These are phyloP conservation scores for Alternaria sp. DNA, from an alignment of 2,329 filamentous ascomycete genomes.

Conservation along the genomic window DNA sequence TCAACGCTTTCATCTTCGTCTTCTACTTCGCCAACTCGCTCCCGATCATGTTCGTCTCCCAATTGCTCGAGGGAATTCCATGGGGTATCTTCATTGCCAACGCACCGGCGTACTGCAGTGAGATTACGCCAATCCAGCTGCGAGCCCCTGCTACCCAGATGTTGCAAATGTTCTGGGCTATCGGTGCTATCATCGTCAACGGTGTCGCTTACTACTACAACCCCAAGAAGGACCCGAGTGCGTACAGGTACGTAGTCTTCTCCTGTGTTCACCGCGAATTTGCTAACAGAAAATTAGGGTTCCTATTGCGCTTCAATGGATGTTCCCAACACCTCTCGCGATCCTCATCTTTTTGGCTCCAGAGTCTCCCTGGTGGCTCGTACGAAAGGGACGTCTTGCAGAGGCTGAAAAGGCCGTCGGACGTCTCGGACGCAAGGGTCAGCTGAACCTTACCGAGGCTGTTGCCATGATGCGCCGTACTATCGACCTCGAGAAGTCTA, in stretches of 20 bases:
- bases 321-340: constrained; percentile 56
- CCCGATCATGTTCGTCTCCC: constrained; percentile 59
- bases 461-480: constrained; percentile 69
- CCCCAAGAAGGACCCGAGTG: constrained; percentile 4
- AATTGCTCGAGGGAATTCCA: constrained; percentile 69
- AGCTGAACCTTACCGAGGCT: constrained; percentile 54
- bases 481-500: constrained; percentile 63
- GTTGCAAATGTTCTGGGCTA: constrained; percentile 73
- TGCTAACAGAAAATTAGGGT: constrained; percentile 30
- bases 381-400: constrained; percentile 55
- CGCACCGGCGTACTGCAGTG: constrained; percentile 68
- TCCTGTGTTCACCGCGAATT: neutral
- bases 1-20: constrained; percentile 69
- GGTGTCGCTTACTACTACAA: constrained; percentile 66
- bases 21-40: constrained; percentile 65
- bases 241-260: constrained; percentile 31
- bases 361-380: constrained; percentile 62
- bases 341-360: constrained; percentile 59
- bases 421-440: constrained; percentile 59
- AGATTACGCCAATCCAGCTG: constrained; percentile 68
- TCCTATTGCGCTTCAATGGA: constrained; percentile 54
- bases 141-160: constrained; percentile 68
- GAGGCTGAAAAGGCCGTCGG: constrained; percentile 59
- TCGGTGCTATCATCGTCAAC: constrained; percentile 68
- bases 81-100: constrained; percentile 75